These are phyloP conservation scores for Spinellus fusiger DNA, from an alignment of 192 early-diverging fungal species.

Conservation along the genomic window DNA sequence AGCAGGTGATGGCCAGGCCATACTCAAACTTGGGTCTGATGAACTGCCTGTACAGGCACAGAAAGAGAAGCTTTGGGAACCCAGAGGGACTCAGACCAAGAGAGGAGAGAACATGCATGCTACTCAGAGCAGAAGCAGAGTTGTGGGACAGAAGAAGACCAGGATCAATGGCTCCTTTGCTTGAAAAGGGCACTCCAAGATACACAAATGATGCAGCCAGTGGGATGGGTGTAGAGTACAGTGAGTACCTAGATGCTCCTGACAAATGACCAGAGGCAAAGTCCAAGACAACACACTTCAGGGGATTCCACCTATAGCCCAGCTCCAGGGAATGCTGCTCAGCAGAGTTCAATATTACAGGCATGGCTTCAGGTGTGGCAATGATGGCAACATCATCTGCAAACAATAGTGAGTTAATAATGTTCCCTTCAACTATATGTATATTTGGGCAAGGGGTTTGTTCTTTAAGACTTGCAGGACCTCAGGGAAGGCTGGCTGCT, in stretches of 20 bases:
- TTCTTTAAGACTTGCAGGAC: too few species aligned
- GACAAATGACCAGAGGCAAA: too few species aligned
- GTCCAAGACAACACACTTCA: conserved; percentile 2
- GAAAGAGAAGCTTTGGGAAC: not conserved
- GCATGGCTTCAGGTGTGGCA: not conserved
- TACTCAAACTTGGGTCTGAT: too few species aligned
- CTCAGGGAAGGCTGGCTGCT: too few species aligned
- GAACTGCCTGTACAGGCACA: not conserved
- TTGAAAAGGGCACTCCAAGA: not conserved
- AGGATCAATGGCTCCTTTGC: not conserved
- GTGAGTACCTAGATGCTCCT: too few species aligned
- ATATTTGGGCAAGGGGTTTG: too few species aligned
- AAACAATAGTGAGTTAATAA: too few species aligned
- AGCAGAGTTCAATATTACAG: conserved; percentile 1
- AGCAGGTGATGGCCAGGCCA: too few species aligned
- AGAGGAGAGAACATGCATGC: not conserved
- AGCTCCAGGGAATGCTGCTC: not conserved
- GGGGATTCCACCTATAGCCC: conserved; percentile 17
- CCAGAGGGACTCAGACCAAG: not conserved
- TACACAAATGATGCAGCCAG: not conserved
- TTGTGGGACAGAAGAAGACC: not conserved
- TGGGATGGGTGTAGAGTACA: not conserved
- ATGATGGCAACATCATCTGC: too few species aligned
- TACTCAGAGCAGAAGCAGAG: not conserved
- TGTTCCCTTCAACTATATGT: too few species aligned